Base-by-base conservation (phyloP, 106 monocot genomes). In the Apostasia shenzhenica region DNA sequence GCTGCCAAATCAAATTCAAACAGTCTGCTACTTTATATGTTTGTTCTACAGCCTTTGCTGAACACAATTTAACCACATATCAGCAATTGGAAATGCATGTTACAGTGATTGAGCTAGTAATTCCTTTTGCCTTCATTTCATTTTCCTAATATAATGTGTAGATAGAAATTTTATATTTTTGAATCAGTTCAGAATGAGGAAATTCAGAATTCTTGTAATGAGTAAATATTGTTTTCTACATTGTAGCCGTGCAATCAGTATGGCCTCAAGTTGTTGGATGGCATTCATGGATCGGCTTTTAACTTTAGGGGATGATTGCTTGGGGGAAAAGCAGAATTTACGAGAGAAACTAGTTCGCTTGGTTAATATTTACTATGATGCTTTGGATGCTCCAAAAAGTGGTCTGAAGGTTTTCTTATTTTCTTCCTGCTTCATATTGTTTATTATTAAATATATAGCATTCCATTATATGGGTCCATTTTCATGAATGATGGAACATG, bases 341-440 rank as follows among this genome's bases (percentile, higher is more conserved):
- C 41, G 39, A 45, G 40, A 55, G 48, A 85, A 85, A 53, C 72
- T 88, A 55, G 50, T 82, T 13, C 53, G 78, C 26, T 71, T 91
- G 62, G 59, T 85, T 73, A 73, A 91, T 64, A 84, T 82, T 47
- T 91, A 88, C 58, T 91, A 91, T 70, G 69, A 69, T 71, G 91
- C 91, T 50, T 47, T 91, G 47, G 91, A 91, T 80, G 91, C 91
- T 45, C 72, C 82, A 5, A 91, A 91, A 74, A 68, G 48, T 45
- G 91, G 87, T 44, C n/a, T 68, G 43, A 84, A 88, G 84, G 91
- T 91, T 65, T 60, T 70, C 73, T 70, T 58, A 50, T 39, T 59
- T 71, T 44, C 11, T 37, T 48, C 38, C 0, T 14, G 42, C 54
- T 10, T 45, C 4, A 7, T 3, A 2, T 3, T 44, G 4, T 55